Base-by-base conservation (phyloP, 148 eudicot genomes). In the Camellia granthamiana region DNA sequence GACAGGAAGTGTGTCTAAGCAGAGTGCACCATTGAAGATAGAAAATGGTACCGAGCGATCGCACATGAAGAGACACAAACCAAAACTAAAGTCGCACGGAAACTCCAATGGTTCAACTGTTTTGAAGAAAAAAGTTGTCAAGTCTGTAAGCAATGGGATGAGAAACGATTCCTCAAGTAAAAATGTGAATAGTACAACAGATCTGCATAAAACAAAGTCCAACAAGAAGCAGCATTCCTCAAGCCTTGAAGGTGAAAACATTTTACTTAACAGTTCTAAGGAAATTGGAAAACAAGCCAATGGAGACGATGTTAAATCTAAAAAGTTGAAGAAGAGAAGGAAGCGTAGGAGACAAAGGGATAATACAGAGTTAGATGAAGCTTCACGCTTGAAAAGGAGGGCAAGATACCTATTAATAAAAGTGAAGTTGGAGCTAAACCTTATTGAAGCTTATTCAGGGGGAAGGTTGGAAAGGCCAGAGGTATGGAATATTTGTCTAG, bases 401-500 rank as follows among this genome's bases (percentile, higher is more conserved):
- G 86, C 97, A 71, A 89, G 93, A 80, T 88, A 95, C 89, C 87
- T 92, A 41, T 84, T 95, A 83, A 84, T 95, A 60, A 95, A 89
- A 86, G 58, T 95, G 86, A 95, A 95, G 85, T 81, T 90, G 81
- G 94, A 95, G 89, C 97, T 93, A 86, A 95, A 90, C 82, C 97
- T 95, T 51, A 90, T 95, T 65, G 99, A 95, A 85, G 99, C 99
- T 70, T 95, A 95, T 85, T 88, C 89, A 15, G 87, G 89, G 89
- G 66, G 99, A 95, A 88, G 99, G 99, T 54, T 95, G 99, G 99
- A 93, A 91, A 90, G 99, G 99, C 84, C 99, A 95, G 84, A 93
- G 99, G 99, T 95, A 91, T 85, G 63, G 15, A 44, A 60, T 44
- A 66, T 55, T 72, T 72, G 10, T 81, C 51, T 5, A 12, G 47